phyloP scores from a whole-genome alignment of 1,284 basidiomycete genomes.

The Microbotryomycetes sp. region DNA sequence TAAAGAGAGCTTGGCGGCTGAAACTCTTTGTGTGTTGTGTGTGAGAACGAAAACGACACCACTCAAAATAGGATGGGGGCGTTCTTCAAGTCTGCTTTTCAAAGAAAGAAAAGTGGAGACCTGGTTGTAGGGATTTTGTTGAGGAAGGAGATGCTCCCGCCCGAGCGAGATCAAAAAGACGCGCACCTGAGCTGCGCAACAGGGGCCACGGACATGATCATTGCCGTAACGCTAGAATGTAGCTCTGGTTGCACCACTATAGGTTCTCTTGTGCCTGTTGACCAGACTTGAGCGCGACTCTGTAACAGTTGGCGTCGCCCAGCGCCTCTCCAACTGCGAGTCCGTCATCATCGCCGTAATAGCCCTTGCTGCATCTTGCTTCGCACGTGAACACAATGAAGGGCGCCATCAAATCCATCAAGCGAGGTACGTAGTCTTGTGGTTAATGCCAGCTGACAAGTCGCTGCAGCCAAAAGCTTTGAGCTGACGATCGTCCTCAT shows the following conservation, averaged over 20 bases:
- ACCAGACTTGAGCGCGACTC: no score
- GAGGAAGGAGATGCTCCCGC: not conserved
- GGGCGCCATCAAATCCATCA: constrained; percentile 21
- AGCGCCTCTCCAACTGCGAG: not conserved
- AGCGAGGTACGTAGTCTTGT: constrained; percentile 16
- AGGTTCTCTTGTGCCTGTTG: no score
- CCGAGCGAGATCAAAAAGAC: not conserved
- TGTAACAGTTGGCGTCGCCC: not conserved
- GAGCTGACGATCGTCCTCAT: no score
- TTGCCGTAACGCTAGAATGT: no score
- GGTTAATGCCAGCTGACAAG: no score
- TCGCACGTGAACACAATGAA: not conserved
- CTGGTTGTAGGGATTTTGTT: not conserved
- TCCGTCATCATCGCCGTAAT: no score
- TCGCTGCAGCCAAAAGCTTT: no score
- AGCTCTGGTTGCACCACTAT: no score
- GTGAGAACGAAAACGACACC: not conserved
- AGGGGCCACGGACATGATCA: no score
- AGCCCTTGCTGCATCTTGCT: not conserved
- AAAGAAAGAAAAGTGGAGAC: not conserved
- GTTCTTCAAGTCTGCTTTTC: not conserved
- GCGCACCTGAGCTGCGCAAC: not conserved
- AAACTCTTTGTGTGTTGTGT: not conserved
- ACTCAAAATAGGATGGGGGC: not conserved
- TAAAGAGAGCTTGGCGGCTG: not conserved